phyloP scores from a whole-genome alignment of 345 rosid species.

The Euphorbia pulcherrima region DNA sequence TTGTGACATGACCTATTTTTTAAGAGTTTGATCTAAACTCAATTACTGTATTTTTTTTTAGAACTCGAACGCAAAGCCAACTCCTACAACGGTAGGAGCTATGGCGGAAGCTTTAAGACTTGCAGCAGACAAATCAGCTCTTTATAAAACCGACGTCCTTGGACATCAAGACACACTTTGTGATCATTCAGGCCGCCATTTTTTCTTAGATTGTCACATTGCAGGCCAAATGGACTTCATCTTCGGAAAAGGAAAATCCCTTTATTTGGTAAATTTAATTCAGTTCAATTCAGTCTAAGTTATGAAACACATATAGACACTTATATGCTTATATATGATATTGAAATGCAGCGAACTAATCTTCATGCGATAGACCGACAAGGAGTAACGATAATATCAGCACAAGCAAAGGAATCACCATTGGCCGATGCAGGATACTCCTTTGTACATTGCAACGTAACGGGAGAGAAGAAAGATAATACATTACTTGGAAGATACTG shows the following conservation, averaged over 20 bases:
- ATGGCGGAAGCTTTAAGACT: slow-evolving; percentile 60
- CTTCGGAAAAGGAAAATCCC: slow-evolving; percentile 61
- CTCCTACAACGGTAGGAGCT: slow-evolving; percentile 35
- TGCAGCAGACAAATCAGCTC: slow-evolving; percentile 48
- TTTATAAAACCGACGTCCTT: slow-evolving; percentile 49
- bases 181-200: slow-evolving; percentile 60
- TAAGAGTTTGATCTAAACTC: too few species aligned
- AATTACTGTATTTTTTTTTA: too few species aligned
- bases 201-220: slow-evolving; percentile 62
- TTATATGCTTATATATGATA: too few species aligned
- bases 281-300: too few species aligned
- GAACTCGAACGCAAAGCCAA: slow-evolving; percentile 56
- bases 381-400: slow-evolving; percentile 47
- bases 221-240: slow-evolving; percentile 79
- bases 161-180: slow-evolving; percentile 75
- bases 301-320: too few species aligned
- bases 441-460: slow-evolving; percentile 51
- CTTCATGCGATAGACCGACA: slow-evolving; percentile 27
- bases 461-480: slow-evolving; percentile 31
- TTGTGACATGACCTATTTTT: too few species aligned
- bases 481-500: slow-evolving; percentile 65
- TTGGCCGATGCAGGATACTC: slow-evolving; percentile 46
- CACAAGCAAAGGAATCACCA: slow-evolving; percentile 42
- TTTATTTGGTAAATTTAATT: slow-evolving; percentile 44
- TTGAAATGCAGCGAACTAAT: slow-evolving; percentile 33